phyloP scores from a whole-genome alignment of 176 grass and related monocot species.

The Hordeum marinum region DNA sequence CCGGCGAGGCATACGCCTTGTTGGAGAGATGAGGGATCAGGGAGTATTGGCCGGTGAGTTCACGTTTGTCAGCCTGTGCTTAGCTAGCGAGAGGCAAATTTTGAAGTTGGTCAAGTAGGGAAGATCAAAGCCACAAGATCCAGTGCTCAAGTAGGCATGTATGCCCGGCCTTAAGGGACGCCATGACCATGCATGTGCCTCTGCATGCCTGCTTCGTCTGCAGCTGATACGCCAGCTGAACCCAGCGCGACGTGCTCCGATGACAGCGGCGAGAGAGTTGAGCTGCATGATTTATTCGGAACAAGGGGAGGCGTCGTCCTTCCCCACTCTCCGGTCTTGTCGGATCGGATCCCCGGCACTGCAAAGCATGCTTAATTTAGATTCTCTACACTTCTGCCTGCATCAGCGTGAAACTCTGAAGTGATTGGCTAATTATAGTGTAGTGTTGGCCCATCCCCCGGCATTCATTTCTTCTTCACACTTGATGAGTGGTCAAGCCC shows the following conservation, averaged over 20 bases:
- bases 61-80: slow-evolving; percentile 26
- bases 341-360: neutral
- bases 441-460: neutral
- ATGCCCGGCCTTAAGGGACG: neutral
- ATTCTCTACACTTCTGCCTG: neutral
- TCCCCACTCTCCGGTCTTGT: neutral
- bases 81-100: slow-evolving; percentile 15
- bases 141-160: neutral
- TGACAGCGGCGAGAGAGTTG: neutral
- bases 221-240: neutral
- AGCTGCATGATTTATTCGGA: neutral
- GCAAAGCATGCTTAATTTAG: slow-evolving; percentile 1
- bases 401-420: neutral
- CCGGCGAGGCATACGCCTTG: neutral
- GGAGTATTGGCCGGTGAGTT: slow-evolving; percentile 21
- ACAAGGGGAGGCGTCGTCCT: neutral
- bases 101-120: slow-evolving; percentile 4
- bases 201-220: neutral
- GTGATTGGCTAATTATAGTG: slow-evolving; percentile 27
- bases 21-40: slow-evolving; percentile 14
- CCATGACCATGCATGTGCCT: neutral
- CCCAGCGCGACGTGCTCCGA: neutral
- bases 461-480: neutral
- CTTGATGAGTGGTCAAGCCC: neutral
- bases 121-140: neutral